Conservation (phyloP, 1,284 basidiomycete species). For the Moniliella sp. region DNA sequence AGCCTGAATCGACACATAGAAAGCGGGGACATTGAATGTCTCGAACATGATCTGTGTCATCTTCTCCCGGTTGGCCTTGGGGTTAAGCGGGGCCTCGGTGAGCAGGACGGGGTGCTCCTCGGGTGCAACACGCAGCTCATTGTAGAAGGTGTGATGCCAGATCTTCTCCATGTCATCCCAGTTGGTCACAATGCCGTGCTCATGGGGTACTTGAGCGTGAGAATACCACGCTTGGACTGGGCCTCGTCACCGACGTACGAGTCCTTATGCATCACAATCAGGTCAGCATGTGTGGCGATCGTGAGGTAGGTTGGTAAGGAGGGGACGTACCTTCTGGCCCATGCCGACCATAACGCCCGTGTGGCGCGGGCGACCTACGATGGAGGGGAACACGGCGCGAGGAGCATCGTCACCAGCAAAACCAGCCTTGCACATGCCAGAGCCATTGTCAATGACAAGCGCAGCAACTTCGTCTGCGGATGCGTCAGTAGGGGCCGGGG, state of each 20-base stretch:
- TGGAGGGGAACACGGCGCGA: constrained; percentile 58
- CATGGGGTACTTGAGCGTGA: constrained; percentile 53
- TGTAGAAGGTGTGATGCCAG: constrained; percentile 36
- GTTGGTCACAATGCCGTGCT: constrained; percentile 61
- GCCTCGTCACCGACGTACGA: constrained; percentile 50
- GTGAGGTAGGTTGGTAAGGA: too few species aligned
- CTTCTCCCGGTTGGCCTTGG: constrained; percentile 83
- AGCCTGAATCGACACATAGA: constrained; percentile 81
- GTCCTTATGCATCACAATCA: too few species aligned
- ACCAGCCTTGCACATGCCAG: constrained; percentile 35
- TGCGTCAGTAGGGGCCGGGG: too few species aligned
- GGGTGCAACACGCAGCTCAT: constrained; percentile 38
- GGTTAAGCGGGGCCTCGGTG: constrained; percentile 84
- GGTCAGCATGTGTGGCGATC: too few species aligned
- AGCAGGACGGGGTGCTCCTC: constrained; percentile 82
- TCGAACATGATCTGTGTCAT: constrained; percentile 97
- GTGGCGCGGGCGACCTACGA: constrained; percentile 76
- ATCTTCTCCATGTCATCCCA: constrained; percentile 34
- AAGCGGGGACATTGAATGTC: constrained; percentile 79
- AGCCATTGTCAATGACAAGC: constrained; percentile 35
- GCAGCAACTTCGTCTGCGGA: constrained; percentile 35
- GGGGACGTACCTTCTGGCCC: too few species aligned
- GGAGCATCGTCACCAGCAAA: constrained; percentile 58
- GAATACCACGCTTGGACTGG: constrained; percentile 82
- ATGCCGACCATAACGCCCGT: constrained; percentile 62